Base-by-base conservation (phyloP, 495 filamentous ascomycete species). In the Penicillium dipodomyicola region DNA sequence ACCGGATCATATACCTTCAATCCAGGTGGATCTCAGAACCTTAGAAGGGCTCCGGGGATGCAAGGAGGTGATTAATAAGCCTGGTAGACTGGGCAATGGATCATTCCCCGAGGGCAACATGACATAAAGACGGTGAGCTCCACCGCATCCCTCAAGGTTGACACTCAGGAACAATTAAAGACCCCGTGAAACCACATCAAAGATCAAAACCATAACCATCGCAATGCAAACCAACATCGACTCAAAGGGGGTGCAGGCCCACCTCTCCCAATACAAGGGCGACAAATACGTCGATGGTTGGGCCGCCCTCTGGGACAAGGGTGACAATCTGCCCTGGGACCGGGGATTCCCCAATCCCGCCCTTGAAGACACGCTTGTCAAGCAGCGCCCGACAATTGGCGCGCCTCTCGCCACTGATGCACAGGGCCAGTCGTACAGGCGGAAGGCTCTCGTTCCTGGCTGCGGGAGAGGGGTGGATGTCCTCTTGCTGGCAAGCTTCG, bases 391-490 rank as follows among this genome's bases (percentile, higher is more conserved):
- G 43, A 72, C 80, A 23, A 69, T 87, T 54, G 80, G 76, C 45
- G 60, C 69, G 3, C 68, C 77, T 4, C 58, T 69, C 25, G 67
- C 46, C 6, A 27, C 65, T 27, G 71, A 72, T 29, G 58, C 59
- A 19, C 52, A 59, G 12, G 62, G 65, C 14, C 59, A 63, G 12
- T 54, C 48, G 23, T 64, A 60, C 39, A 65, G 72, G 23, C 79
- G 77, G 33, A 81, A 68, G 44, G 85, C 83, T 5, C 65, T 89
- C 10, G 82, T 90, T 8, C 84, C 85, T 0, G 90, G 91, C 6
- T 94, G 90, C 67, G 91, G 90, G 2, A 77, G 83, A 40, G 90
- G 89, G 3, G 83, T 90, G 64, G 88, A 92, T 70, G 85, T 88
- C 6, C 72, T 90, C 30, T 73, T 92, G 39, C 76, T 92, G n/a